These are phyloP conservation scores for Punctularia strigosozonata DNA, from an alignment of 768 basidiomycete genomes.

Conservation along the genomic window DNA sequence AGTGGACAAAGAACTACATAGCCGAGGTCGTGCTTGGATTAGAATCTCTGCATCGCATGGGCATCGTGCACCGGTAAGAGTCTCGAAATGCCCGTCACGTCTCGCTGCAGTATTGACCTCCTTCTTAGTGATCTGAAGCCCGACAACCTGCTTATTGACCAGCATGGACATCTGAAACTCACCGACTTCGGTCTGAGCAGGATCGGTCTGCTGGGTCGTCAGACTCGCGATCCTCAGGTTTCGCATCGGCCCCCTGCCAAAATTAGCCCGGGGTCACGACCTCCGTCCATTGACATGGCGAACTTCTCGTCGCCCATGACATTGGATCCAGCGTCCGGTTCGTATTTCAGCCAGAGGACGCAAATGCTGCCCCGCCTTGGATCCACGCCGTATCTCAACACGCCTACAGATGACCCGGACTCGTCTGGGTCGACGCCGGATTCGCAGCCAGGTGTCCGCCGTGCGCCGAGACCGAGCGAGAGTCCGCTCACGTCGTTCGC, in stretches of 20 bases:
- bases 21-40: constrained; percentile 93
- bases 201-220: constrained; percentile 96
- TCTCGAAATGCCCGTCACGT: neutral
- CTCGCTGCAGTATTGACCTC: too few relatives aligned
- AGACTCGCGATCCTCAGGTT: constrained; percentile 56
- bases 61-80: constrained; percentile 92
- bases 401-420: constrained; percentile 77
- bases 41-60: constrained; percentile 92
- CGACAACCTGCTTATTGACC: constrained; percentile 95
- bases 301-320: constrained; percentile 71
- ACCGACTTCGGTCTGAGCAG: constrained; percentile 96
- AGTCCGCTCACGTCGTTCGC: constrained; percentile 84
- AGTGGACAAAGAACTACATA: constrained; percentile 94
- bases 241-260: constrained; percentile 30
- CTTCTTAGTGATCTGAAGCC: constrained; percentile 86
- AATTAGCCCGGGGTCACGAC: constrained; percentile 60
- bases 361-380: constrained; percentile 45
- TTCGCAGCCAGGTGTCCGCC: constrained; percentile 23
- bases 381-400: constrained; percentile 54
- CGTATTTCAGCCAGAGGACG: constrained; percentile 70
- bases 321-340: constrained; percentile 45
- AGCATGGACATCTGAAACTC: constrained; percentile 92
- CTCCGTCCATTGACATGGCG: constrained; percentile 71
- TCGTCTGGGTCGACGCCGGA: constrained; percentile 73
- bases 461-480: constrained; percentile 37